Base-by-base conservation (phyloP, 1,284 basidiomycete genomes). In the Ustilago nuda region DNA sequence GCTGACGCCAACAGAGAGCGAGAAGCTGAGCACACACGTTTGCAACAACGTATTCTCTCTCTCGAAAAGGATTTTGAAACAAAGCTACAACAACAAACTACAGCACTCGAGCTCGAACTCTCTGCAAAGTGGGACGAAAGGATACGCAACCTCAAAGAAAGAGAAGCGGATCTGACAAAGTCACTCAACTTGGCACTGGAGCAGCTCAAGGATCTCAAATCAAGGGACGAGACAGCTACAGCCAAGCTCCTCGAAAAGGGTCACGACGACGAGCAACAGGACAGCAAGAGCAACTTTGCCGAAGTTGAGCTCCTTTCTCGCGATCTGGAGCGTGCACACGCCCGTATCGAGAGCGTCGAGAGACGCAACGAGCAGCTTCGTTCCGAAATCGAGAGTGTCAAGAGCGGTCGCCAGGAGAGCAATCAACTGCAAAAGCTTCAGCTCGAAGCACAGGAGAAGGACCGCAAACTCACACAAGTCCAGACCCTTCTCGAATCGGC, bases 111-210 rank as follows among this genome's bases (percentile, higher is more conserved):
- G 88, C 94, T 94, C 66, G 95, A 98, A 87, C 88, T 98, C 12
- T 94, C 95, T 76, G 96, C 96, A 19, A 94, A 93, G 7, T 98
- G 97, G 81, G 95, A 98, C 80, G 96, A 99, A 87, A 92, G 92
- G 79, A 89, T 98, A 85, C 89, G 93, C 64, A 98, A 98, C 86
- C 96, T 96, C 78, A 93, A 95, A 85, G 94, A 97, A 83, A 89
- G 95, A 57, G 95, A 98, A 87, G 92, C 93, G 84, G 95, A 96
- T 81, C 88, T 98, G 54, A 92, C 93, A 76, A 91, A 92, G 23
- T 95, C 98, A 82, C 89, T 98, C 2, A 89, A 92, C 27, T 88
- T 95, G 13, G 91, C 92, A 46, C 94, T 93, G 85, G 91, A 91
- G 51, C 97, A 99, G 86, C 88, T 99, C 17, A 90, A 92, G 33